Evolutionary conservation across 305 asterid species (phyloP).

Genomic region (Fraxinus angustifolia): DNA sequence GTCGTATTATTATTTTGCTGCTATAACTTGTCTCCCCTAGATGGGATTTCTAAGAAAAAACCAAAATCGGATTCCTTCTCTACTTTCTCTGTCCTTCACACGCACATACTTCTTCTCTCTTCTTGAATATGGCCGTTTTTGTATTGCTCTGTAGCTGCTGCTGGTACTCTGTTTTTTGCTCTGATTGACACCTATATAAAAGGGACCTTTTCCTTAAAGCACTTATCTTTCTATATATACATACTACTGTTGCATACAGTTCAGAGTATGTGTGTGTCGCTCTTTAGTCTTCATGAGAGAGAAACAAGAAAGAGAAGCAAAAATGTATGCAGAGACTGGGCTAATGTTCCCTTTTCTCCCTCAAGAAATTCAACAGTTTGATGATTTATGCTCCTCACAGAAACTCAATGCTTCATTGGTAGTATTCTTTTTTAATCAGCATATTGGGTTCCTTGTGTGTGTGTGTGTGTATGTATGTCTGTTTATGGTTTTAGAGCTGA

Average conservation of each 20-base stretch:
- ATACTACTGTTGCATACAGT: not conserved
- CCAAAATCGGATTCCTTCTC: conserved; percentile 50
- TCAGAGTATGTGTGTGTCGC: not conserved
- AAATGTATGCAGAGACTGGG: conserved; percentile 79
- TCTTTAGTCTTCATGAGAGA: not conserved
- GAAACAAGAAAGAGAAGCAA: conserved; percentile 18
- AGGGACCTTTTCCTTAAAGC: conserved; percentile 32
- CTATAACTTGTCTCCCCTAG: conserved; percentile 30
- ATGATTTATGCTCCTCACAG: conserved; percentile 53
- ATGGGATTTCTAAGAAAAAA: conserved; percentile 33
- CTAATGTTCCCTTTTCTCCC: conserved; percentile 64
- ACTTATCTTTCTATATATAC: conserved; percentile 26
- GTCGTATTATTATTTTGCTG: not conserved
- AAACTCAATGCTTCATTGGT: conserved; percentile 64
- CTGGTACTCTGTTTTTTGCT: conserved; percentile 32
- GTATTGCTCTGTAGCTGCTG: conserved; percentile 21
- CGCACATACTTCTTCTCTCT: conserved; percentile 13
- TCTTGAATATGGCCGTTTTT: conserved; percentile 29
- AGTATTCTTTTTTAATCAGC: conserved; percentile 22
- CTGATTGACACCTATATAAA: conserved; percentile 45
- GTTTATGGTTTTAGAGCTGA: not conserved
- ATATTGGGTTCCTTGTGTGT: conserved; percentile 5
- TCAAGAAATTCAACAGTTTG: conserved; percentile 56
- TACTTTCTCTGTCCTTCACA: conserved; percentile 24
- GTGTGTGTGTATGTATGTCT: not conserved